A percentile compares a stretch with the other conserved stretches of the same genome.
Evolutionary conservation across 2,329 filamentous ascomycete genomes (phyloP).

Genomic region (Clonostachys rhizophaga): DNA sequence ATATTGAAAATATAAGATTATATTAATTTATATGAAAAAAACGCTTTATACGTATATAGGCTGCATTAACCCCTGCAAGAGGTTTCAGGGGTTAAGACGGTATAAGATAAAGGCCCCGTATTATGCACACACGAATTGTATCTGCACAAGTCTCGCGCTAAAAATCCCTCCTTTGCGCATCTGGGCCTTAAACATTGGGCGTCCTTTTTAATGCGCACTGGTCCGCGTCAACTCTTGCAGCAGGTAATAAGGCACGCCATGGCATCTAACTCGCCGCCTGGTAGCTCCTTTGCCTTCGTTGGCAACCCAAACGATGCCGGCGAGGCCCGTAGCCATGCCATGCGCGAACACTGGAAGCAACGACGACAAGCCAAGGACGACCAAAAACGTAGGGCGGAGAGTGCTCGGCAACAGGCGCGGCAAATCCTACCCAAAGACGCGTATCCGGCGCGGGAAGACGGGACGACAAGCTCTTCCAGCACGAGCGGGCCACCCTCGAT

Average conservation of each 20-base stretch:
- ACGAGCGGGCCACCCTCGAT: background rate
- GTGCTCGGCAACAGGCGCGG: background rate
- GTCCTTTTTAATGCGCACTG: background rate
- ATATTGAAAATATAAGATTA: too few relatives aligned
- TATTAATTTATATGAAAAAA: too few relatives aligned
- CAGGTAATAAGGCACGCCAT: background rate
- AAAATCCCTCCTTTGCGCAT: too few relatives aligned
- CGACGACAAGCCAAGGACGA: constrained; percentile 10
- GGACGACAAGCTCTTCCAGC: background rate
- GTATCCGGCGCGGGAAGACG: too few relatives aligned
- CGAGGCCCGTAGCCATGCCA: constrained; percentile 22
- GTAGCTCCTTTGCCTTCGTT: background rate
- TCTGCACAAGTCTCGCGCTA: too few relatives aligned
- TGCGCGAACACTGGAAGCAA: constrained; percentile 26
- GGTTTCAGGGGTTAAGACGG: too few relatives aligned
- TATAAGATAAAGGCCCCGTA: too few relatives aligned
- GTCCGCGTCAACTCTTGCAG: background rate
- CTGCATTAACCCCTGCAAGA: too few relatives aligned
- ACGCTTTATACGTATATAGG: too few relatives aligned
- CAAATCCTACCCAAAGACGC: background rate
- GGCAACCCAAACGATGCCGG: background rate
- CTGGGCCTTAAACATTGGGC: background rate
- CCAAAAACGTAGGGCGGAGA: constrained; percentile 2
- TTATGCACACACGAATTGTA: too few relatives aligned
- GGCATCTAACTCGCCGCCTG: background rate